Base-by-base conservation (phyloP, 164 flowering plant genomes). In the grape (Vitis vinifera) region DNA sequence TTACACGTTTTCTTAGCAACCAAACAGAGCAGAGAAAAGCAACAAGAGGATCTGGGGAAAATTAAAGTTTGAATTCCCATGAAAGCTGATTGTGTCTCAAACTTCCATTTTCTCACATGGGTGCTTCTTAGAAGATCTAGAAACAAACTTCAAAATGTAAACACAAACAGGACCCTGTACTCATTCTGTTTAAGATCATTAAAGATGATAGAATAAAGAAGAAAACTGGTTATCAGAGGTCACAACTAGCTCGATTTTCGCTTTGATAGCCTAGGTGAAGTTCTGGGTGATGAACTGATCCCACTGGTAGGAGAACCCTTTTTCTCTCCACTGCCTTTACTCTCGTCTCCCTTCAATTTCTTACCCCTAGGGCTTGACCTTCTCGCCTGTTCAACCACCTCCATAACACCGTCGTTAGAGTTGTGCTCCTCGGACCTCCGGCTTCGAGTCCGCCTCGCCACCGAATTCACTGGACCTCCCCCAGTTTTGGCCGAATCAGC, bases 231-330 rank as follows among this genome's bases (percentile, higher is more conserved):
- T 3, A 37, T 37, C 44, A 37, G 44, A 37, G 27, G 27, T 9
- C 50, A 68, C 7, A 55, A 12, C 49, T 16, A 68, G 19, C 44
- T 66, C 10, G 16, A 62, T 10, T 71, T 53, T 37, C 62, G 51
- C 65, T 75, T 82, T 6, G 74, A 65, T 77, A 84, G 65, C 44
- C 86, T 69, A 9, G 84, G 83, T 1, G 86, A 83, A 62, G 71
- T 61, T 61, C 87, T 84, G 47, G 84, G 83, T 1, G 86, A 83
- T 59, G 71, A 57, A 61, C 87, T 84, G 47, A 19, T 14, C 59
- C 57, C 59, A 23, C 8, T 55, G 1, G 13, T 62, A 11, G 51
- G 55, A 55, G 51, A 67, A 63, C 9, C 58, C 47, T 37, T 9
- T 53, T 47, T 44, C 13, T 16, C 8, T 16, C 7, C 51, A 1